Evolutionary conservation across 2,329 filamentous ascomycete genomes (phyloP).

Genomic region (Cordyceps javanica): DNA sequence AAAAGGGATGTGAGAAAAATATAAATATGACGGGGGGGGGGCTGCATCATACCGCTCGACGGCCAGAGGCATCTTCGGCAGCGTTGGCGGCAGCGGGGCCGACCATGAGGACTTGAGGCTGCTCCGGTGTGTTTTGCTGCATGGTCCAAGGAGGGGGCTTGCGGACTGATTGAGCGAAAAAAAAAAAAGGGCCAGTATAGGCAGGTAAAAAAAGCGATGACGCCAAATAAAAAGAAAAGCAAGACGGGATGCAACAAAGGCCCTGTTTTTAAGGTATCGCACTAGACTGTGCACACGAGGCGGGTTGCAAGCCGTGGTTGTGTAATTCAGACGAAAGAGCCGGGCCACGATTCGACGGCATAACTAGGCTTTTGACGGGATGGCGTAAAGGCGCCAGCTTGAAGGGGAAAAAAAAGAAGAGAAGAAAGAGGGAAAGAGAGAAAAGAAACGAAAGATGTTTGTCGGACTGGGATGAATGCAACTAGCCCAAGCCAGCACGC

Average conservation of each 20-base stretch:
- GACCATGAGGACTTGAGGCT: conserved; percentile 3
- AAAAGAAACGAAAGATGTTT: background rate
- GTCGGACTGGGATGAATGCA: background rate
- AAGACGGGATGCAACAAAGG: conserved; percentile 6
- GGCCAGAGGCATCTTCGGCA: conserved; percentile 12
- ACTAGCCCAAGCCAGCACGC: conserved; percentile 10
- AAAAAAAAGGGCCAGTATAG: too few species aligned
- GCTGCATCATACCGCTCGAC: conserved; percentile 11
- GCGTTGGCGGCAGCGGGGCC: conserved; percentile 4
- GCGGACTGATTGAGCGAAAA: too few species aligned
- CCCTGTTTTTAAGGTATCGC: conserved; percentile 7
- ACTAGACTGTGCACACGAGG: conserved; percentile 3
- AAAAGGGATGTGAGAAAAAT: background rate
- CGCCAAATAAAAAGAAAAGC: background rate
- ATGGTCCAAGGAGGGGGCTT: background rate
- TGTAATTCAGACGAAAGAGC: background rate
- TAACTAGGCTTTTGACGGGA: background rate
- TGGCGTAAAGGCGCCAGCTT: background rate
- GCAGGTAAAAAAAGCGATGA: background rate
- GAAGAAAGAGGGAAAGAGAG: background rate
- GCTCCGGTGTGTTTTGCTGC: conserved; percentile 5
- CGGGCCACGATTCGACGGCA: background rate
- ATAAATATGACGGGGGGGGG: background rate
- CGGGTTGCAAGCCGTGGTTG: background rate
- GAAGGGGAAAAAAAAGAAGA: background rate